Base-by-base conservation (phyloP, 2,329 filamentous ascomycete species). In the Akanthomyces muscarius region DNA sequence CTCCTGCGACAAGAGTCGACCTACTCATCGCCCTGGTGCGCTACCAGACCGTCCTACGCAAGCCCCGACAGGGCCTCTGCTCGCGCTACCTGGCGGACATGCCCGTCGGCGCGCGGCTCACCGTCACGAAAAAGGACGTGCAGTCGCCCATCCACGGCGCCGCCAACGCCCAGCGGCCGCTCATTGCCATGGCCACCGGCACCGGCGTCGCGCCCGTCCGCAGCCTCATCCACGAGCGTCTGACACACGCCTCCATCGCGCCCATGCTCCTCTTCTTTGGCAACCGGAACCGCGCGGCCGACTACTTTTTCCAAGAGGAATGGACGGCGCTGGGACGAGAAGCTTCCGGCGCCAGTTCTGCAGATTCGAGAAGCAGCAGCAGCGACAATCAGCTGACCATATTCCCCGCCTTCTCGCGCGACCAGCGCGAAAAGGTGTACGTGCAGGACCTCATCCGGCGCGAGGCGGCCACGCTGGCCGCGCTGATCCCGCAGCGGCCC, bases 191-290 rank as follows among this genome's bases (percentile, higher is more conserved):
- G 60, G 92, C 89, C 1, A 90, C 93, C 0, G 93, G 93, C 3
- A 97, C 93, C 0, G 93, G 93, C 7, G 80, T 97, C 38, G 94
- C 93, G 0, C 93, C 94, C 0, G 86, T 97, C 70, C 87, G 93
- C 3, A 86, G 89, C 5, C 81, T 97, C 68, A 81, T 95, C n/a
- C 88, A 89, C 72, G 88, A 96, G 68, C 89, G 92, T n/a, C 70
- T 73, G 48, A 69, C 70, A 0, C 66, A 74, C 30, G 53, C 33
- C 18, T 30, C 62, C 3, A 57, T 65, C 7, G 69, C 78, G 5
- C 77, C 79, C 0, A 81, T 81, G 3, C 69, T 91, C 0, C 80
- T 99, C 1, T 89, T 98, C 74, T 98, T 92, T 68, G 95, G 95
- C 13, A 92, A 90, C 67, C 87, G 95, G 38, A 96, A 91, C 69